These are phyloP conservation scores for Pisolithus thermaeus DNA, from an alignment of 1,284 basidiomycete genomes.

Conservation along the genomic window DNA sequence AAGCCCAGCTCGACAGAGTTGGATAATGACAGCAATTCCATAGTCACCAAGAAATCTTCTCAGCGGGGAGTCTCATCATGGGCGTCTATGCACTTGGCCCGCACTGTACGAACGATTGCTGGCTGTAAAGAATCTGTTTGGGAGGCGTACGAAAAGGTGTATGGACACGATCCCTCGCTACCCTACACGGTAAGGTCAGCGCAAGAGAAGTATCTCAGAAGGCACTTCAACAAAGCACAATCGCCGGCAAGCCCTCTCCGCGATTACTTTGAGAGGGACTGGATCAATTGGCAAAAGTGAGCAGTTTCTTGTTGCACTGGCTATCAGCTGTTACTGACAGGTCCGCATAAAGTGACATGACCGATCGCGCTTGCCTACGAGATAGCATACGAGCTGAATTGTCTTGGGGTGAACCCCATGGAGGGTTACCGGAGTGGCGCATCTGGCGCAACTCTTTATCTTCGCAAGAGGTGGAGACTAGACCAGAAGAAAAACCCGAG, in stretches of 20 bases:
- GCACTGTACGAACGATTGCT: constrained; percentile 45
- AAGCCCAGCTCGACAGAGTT: constrained; percentile 7
- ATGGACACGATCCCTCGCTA: constrained; percentile 32
- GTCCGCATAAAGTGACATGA: constrained; percentile 56
- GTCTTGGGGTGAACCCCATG: constrained; percentile 48
- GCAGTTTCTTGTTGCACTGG: constrained; percentile 15
- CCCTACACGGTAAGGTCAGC: constrained; percentile 29
- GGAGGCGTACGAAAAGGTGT: constrained; percentile 51
- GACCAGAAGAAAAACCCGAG: constrained; percentile 20
- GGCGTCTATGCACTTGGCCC: constrained; percentile 58
- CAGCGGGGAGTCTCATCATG: constrained; percentile 34
- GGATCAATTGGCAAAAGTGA: constrained; percentile 66
- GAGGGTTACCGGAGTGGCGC: constrained; percentile 47
- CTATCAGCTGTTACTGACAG: constrained; percentile 3
- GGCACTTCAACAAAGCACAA: constrained; percentile 20
- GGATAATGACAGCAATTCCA: constrained; percentile 13
- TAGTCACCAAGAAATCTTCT: constrained; percentile 15
- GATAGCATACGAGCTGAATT: constrained; percentile 40
- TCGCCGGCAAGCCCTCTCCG: constrained; percentile 35
- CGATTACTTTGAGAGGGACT: constrained; percentile 60
- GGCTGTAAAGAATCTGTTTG: constrained; percentile 68
- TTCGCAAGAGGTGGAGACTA: constrained; percentile 15
- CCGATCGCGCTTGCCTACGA: constrained; percentile 61
- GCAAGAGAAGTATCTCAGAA: constrained; percentile 26
- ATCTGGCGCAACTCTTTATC: constrained; percentile 41